Conservation (phyloP, 31 red algal species). For the Odonthalia washingtoniensis region DNA sequence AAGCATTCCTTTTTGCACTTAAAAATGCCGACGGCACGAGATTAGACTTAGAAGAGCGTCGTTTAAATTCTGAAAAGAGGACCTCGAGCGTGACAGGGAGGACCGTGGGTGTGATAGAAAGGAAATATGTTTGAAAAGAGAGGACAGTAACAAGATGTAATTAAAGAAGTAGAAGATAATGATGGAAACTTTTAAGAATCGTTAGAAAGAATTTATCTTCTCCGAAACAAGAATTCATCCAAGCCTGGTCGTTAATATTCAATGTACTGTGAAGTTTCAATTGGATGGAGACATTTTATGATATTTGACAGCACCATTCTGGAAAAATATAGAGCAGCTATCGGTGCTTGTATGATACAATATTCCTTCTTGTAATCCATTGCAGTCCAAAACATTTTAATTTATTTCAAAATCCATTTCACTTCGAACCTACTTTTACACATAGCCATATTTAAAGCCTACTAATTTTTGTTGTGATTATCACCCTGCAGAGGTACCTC, state of each 20-base stretch:
- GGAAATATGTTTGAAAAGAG: neutral
- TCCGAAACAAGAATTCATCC: neutral
- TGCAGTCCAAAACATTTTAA: constrained; percentile 35
- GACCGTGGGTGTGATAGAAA: neutral
- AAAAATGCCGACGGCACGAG: too few species aligned
- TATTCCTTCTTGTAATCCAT: constrained; percentile 24
- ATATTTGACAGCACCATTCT: constrained; percentile 33
- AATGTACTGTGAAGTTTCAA: constrained; percentile 23
- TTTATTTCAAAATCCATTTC: constrained; percentile 49
- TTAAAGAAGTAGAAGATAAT: constrained; percentile 44
- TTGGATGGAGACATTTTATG: constrained; percentile 14
- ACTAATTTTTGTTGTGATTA: neutral
- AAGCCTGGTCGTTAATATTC: neutral
- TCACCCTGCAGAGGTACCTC: constrained; percentile 2
- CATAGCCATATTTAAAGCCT: constrained; percentile 33
- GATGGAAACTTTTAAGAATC: constrained; percentile 34
- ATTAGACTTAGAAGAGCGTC: too few species aligned
- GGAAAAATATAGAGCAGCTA: constrained; percentile 35
- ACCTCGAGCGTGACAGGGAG: constrained; percentile 1
- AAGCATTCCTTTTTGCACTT: neutral
- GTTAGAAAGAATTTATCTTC: too few species aligned
- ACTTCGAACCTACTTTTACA: neutral
- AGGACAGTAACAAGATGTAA: constrained; percentile 22
- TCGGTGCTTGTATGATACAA: constrained; percentile 4
- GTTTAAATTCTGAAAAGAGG: too few species aligned